Base-by-base conservation (phyloP, 208 protist genomes). In the Porcisia deanei region DNA sequence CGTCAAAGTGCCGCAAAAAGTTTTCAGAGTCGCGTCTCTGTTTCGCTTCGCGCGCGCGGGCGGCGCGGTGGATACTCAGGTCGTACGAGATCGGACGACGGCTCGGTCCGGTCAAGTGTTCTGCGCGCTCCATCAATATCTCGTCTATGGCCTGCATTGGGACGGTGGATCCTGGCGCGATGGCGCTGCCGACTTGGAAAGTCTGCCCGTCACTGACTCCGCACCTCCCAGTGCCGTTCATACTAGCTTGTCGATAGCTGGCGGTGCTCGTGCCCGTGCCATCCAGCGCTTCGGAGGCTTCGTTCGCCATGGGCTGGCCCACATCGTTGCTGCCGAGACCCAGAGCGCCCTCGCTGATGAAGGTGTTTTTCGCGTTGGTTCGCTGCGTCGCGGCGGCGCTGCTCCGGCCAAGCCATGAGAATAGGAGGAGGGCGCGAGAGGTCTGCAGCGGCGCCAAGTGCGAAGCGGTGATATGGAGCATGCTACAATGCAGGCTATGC, bases 21-120 rank as follows among this genome's bases (percentile, higher is more conserved):
- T 66, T 69, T 57, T 76, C 57, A 41, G 81, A 25, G 10, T 66
- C 79, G 53, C 79, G 64, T 34, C 63, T 39, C 76, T 59, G 69
- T 52, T 61, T 37, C 64, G 68, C 70, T 63, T 81, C 67, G 16
- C 73, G 82, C 39, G 59, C 67, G 1, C 82, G 85, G 8, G 85
- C 88, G 14, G 41, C 69, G 47, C 77, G 77, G 49, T 83, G 85
- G 2, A 75, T 76, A 41, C 81, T 77, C 22, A 92, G 53, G 30
- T 92, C 88, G 66, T 92, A 92, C 55, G 81, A 81, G 22, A 92
- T 58, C 20, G 88, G 88, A 2, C 55, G 76, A 0, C 84, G 83
- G 10, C 79, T 76, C 3, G 76, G 76, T 4, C 84, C 86, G 0
- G 71, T 81, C 37, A 86, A 57, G 69, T 82, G 83, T 25, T 75